phyloP scores from a whole-genome alignment of 768 basidiomycete species.

The Mycena floridula region DNA sequence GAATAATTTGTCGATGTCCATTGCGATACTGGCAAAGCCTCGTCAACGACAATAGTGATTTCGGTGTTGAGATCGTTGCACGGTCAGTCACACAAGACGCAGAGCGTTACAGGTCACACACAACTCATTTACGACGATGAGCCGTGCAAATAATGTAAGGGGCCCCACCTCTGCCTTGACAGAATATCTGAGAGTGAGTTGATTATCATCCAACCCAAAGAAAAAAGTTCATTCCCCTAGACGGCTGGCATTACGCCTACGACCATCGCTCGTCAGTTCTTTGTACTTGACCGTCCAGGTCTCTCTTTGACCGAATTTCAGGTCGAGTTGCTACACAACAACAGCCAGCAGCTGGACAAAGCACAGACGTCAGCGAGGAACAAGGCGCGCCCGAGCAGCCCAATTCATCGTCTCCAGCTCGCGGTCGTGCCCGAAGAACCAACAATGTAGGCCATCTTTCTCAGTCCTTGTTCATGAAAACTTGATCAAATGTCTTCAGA shows the following conservation, averaged over 20 bases:
- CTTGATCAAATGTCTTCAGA: constrained; percentile 9
- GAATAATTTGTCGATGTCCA: constrained; percentile 50
- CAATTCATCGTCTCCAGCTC: no score
- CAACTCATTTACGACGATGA: neutral
- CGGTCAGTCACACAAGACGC: neutral
- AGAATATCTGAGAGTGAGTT: constrained; percentile 64
- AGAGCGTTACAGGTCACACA: neutral
- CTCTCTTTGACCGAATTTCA: constrained; percentile 28
- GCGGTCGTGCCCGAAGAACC: constrained; percentile 2
- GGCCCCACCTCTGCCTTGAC: constrained; percentile 83
- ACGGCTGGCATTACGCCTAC: constrained; percentile 42
- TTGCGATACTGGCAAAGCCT: no score
- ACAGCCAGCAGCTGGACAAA: constrained; percentile 14
- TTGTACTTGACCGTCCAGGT: constrained; percentile 29
- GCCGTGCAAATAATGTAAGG: constrained; percentile 51
- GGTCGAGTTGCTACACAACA: neutral
- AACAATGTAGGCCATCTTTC: neutral
- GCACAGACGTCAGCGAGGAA: constrained; percentile 40
- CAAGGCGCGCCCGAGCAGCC: no score
- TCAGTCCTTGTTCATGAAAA: neutral
- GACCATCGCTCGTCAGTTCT: constrained; percentile 35
- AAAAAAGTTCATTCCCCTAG: constrained; percentile 22
- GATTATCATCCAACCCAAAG: neutral
- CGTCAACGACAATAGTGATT: no score
- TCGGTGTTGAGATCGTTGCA: no score